Percentiles rank a stretch among this genome's conserved stretches.
phyloP scores from a whole-genome alignment of 192 early-diverging fungal genomes.

The Podila epicladia region DNA sequence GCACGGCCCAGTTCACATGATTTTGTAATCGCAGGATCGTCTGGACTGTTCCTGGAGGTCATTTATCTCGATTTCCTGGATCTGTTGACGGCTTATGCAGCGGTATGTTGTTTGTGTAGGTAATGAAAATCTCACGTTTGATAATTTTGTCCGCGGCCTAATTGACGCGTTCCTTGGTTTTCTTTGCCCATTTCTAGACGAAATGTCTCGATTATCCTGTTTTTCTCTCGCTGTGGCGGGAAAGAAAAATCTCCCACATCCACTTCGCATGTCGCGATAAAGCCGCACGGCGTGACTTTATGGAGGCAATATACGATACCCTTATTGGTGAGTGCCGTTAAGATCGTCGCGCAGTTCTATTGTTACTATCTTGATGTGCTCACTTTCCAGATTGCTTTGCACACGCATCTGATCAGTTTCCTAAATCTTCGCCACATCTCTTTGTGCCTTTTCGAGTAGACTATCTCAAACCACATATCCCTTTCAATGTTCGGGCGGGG shows the following conservation, averaged over 20 bases:
- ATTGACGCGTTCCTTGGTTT: background rate
- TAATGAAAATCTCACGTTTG: no score
- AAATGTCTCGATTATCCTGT: slow-evolving; percentile 2
- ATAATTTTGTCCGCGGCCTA: background rate
- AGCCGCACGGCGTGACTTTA: background rate
- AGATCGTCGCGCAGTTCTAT: background rate
- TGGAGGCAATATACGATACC: background rate
- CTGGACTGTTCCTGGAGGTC: background rate
- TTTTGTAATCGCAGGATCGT: background rate
- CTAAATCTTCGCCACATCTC: background rate
- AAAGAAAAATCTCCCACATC: slow-evolving; percentile 4
- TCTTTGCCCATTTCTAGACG: slow-evolving; percentile 2
- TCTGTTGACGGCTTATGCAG: background rate
- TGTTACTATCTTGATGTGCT: no score
- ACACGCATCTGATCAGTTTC: no score
- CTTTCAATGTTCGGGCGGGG: background rate
- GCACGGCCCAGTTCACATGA: background rate
- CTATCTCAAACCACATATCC: slow-evolving; percentile 1
- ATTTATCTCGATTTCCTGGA: background rate
- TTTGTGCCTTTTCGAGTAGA: background rate
- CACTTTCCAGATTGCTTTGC: no score
- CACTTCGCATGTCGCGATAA: slow-evolving; percentile 13
- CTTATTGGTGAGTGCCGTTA: slow-evolving; percentile 8
- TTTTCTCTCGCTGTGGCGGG: slow-evolving; percentile 16
- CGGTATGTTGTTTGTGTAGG: background rate